Evolutionary conservation across 208 protist species (phyloP).

Genomic region (Phytomonas sp.): DNA sequence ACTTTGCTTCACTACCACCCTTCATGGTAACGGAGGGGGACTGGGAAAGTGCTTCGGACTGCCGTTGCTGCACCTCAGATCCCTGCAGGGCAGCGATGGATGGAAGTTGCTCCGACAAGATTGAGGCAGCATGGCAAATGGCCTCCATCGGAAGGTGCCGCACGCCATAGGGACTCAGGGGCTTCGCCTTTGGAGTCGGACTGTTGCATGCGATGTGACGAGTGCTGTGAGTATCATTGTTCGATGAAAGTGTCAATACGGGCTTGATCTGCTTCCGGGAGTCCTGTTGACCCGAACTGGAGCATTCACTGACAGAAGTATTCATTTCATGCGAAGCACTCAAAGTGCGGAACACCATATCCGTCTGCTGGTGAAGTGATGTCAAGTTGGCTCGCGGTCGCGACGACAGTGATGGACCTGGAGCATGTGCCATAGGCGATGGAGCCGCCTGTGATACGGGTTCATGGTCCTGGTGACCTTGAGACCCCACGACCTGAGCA

Average conservation of each 20-base stretch:
- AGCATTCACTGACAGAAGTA: not conserved
- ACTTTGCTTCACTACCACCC: not conserved
- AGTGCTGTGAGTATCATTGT: not conserved
- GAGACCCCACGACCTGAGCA: not conserved
- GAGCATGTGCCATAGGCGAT: not conserved
- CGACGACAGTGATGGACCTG: not conserved
- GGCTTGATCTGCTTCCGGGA: not conserved
- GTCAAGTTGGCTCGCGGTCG: not conserved
- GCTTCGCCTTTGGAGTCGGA: slow-evolving; percentile 66
- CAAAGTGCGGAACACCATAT: not conserved
- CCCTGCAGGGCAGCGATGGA: not conserved
- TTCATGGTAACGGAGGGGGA: not conserved
- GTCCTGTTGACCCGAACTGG: not conserved
- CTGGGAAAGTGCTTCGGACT: not conserved
- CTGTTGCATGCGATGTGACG: slow-evolving; percentile 10
- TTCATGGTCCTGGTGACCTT: not conserved
- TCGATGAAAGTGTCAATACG: not conserved
- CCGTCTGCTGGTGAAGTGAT: not conserved
- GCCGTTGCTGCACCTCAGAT: not conserved
- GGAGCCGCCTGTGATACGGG: not conserved
- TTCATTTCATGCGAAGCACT: not conserved
- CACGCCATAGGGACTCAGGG: slow-evolving; percentile 33
- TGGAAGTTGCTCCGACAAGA: slow-evolving; percentile 14
- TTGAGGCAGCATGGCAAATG: slow-evolving; percentile 54
- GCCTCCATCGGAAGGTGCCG: slow-evolving; percentile 52